Base-by-base conservation (phyloP, 305 asterid species). In the Fraxinus velutina region DNA sequence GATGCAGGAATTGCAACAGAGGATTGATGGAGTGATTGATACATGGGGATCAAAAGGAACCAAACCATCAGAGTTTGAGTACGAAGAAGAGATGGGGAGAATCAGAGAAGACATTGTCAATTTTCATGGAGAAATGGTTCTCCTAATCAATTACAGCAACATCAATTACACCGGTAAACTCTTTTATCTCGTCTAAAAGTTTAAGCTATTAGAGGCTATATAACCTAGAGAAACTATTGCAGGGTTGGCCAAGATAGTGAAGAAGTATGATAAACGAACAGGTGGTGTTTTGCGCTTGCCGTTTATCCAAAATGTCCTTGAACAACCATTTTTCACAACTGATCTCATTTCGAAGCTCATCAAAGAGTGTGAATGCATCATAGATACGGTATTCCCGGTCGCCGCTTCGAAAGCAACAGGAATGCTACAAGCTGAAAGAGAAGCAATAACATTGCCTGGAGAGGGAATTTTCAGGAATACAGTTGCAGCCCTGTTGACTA, bases 41-140 rank as follows among this genome's bases (percentile, higher is more conserved):
- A 88, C 21, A 66, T 79, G 85, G 85, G 91, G 94, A 15, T 84
- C 87, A 24, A 89, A 86, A 34, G 90, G 91, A 78, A 81, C 66
- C 24, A 81, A 88, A 6, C 83, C 92, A 79, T 87, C 94, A n/a
- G 90, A 88, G 13, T 27, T 70, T n/a, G 91, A 88, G 42, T 88
- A 80, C 90, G 90, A 47, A 80, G 90, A 89, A 75, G 93, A 92
- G 80, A 89, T 93, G 90, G 83, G 86, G 30, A 89, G 86, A 19
- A 91, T 93, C 57, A 89, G 97, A 86, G 92, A 89, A 88, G 94
- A 92, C 74, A 93, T 94, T 21, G 97, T 96, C 75, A 88, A 96
- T 85, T 96, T 96, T 79, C 99, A 96, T 71, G 99, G 99, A 34
- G 99, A 94, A 88, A 96, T 96, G 98, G 97, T 96, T 47, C 97